phyloP scores from a whole-genome alignment of 208 protist species.

The Leishmania turanica region DNA sequence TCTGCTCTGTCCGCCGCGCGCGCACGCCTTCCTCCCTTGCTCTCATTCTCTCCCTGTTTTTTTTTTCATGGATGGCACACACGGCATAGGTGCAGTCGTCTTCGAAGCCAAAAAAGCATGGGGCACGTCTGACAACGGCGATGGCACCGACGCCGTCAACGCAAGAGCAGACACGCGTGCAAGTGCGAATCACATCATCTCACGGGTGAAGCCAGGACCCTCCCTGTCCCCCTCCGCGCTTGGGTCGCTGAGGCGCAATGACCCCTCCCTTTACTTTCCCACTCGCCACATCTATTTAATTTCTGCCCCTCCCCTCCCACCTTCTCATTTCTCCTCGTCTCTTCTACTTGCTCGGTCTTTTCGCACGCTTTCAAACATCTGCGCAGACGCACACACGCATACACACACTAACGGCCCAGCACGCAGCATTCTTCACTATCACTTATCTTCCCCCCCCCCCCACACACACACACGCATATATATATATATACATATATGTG shows the following conservation, averaged over 20 bases:
- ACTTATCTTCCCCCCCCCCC: not conserved
- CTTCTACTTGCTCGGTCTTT: constrained; percentile 6
- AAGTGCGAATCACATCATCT: not conserved
- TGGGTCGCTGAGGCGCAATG: not conserved
- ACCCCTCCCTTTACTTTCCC: not conserved
- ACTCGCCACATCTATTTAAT: not conserved
- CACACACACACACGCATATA: not conserved
- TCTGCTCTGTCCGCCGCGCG: not conserved
- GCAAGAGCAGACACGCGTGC: not conserved
- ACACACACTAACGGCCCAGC: not conserved
- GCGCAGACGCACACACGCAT: not conserved
- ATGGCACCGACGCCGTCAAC: not conserved
- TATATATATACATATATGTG: no score
- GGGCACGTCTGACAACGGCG: not conserved
- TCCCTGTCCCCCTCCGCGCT: not conserved
- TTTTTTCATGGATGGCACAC: not conserved
- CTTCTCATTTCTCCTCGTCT: not conserved
- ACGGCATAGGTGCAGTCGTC: not conserved
- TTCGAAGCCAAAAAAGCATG: not conserved
- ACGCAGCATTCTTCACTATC: not conserved
- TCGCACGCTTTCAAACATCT: not conserved
- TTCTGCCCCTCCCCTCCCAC: not conserved
- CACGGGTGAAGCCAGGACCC: not conserved
- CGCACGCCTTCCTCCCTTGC: not conserved
- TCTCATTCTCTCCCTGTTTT: not conserved